These are phyloP conservation scores for Fusarium sp. DNA, from an alignment of 2,329 filamentous ascomycete species.

Conservation along the genomic window DNA sequence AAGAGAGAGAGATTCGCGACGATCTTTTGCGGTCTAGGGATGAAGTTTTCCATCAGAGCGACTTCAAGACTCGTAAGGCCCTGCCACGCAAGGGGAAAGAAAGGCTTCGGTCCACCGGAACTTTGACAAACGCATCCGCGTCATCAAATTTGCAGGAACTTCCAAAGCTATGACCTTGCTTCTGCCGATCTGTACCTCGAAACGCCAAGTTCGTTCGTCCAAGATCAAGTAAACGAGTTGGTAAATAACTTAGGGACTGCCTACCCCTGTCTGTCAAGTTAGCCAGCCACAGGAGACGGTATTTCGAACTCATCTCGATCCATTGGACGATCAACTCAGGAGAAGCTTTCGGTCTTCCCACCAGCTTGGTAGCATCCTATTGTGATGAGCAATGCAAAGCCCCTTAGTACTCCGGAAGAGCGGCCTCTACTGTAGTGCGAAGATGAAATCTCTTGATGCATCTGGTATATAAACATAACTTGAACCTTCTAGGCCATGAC, in stretches of 20 bases:
- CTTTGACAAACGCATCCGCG: background rate
- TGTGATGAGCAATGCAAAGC: background rate
- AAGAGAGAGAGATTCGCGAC: slow-evolving; percentile 2
- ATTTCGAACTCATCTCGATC: slow-evolving; percentile 25
- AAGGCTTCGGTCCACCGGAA: background rate
- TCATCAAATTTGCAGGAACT: background rate
- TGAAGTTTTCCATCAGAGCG: background rate
- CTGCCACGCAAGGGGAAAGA: background rate
- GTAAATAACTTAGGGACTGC: background rate
- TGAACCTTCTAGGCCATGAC: slow-evolving; percentile 5
- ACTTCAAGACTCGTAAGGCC: background rate
- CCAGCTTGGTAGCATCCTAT: background rate
- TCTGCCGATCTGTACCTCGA: background rate
- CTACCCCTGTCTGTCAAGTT: background rate
- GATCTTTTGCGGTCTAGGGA: slow-evolving; percentile 14
- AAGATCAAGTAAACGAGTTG: background rate
- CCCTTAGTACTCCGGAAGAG: background rate
- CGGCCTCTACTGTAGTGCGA: background rate
- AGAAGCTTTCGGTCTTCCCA: background rate
- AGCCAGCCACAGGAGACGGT: background rate
- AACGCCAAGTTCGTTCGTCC: background rate
- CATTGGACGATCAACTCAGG: slow-evolving; percentile 12
- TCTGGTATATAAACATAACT: slow-evolving; percentile 13
- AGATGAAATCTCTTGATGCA: background rate
- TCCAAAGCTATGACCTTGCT: background rate